Percentiles rank a stretch among this genome's conserved stretches.
These are phyloP conservation scores for Lodderomyces jiufengensis DNA, from an alignment of 1,139 yeast species.

Conservation along the genomic window DNA sequence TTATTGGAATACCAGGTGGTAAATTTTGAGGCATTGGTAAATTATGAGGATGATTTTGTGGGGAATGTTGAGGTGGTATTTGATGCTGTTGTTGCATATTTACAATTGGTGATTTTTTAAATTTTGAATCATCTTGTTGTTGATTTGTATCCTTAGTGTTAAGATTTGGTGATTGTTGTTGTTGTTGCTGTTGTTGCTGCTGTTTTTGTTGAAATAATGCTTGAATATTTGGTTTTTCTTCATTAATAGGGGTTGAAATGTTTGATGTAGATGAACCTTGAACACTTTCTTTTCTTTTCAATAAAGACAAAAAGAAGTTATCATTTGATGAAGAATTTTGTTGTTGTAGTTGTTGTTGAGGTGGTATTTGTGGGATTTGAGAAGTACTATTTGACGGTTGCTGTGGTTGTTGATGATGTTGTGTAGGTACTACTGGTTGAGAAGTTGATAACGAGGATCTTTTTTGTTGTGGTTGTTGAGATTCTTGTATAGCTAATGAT, in stretches of 20 bases:
- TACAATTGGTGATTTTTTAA: not conserved
- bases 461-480: slow-evolving; percentile 3
- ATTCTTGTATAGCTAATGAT: slow-evolving; percentile 4
- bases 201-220: slow-evolving; percentile 13
- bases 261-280: slow-evolving; percentile 9
- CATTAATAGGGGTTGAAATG: slow-evolving; percentile 11
- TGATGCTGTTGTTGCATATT: slow-evolving; percentile 2
- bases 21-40: slow-evolving; percentile 13
- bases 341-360: slow-evolving; percentile 6
- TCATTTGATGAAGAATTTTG: slow-evolving; percentile 29
- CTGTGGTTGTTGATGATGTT: slow-evolving; percentile 10
- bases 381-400: no score
- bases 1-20: no score
- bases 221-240: slow-evolving; percentile 3
- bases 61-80: slow-evolving; percentile 13
- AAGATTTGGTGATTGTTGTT: slow-evolving; percentile 10
- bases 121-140: not conserved
- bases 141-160: not conserved
- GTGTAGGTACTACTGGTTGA: slow-evolving; percentile 4
- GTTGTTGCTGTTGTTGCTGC: slow-evolving; percentile 6
- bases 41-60: slow-evolving; percentile 12
- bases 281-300: slow-evolving; percentile 29
- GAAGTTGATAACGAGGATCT: slow-evolving; percentile 1
- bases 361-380: slow-evolving; percentile 7
- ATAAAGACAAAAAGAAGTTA: slow-evolving; percentile 51